phyloP scores from a whole-genome alignment of 2,329 filamentous ascomycete genomes.

The Mycosphaerella arachidis region DNA sequence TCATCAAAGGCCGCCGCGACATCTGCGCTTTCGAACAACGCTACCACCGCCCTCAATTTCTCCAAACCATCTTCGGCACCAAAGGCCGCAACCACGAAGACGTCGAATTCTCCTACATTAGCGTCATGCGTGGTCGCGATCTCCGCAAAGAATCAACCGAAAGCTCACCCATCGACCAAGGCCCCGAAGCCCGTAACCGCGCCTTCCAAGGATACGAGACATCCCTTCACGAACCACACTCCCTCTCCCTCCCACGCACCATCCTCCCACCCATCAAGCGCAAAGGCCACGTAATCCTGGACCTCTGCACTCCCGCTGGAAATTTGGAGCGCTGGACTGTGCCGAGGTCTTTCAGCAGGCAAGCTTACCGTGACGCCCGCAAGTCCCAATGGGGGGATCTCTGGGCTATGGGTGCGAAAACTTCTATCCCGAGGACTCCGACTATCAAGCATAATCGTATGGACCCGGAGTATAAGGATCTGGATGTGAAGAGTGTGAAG shows the following conservation, averaged over 20 bases:
- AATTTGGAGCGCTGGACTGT: constrained; percentile 92
- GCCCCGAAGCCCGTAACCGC: constrained; percentile 54
- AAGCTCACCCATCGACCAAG: constrained; percentile 38
- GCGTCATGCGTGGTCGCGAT: constrained; percentile 71
- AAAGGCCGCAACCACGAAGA: constrained; percentile 79
- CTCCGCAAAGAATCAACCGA: constrained; percentile 36
- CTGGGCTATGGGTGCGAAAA: constrained; percentile 94
- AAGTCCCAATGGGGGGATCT: constrained; percentile 90
- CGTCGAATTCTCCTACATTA: constrained; percentile 83
- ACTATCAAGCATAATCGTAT: constrained; percentile 13
- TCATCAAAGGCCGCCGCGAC: constrained; percentile 72
- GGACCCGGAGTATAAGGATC: constrained; percentile 2
- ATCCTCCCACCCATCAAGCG: constrained; percentile 81
- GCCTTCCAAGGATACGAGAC: constrained; percentile 71
- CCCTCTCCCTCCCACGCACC: constrained; percentile 70
- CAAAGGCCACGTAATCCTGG: constrained; percentile 79
- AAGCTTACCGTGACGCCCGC: constrained; percentile 86
- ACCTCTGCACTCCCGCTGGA: constrained; percentile 82
- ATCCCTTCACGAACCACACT: constrained; percentile 22
- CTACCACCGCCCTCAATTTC: constrained; percentile 75
- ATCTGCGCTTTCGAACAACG: constrained; percentile 89
- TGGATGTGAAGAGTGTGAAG: constrained; percentile 18
- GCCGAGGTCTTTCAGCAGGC: constrained; percentile 71
- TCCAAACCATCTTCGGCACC: constrained; percentile 69
- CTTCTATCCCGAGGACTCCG: constrained; percentile 55